A percentile compares a stretch with the other conserved stretches of the same genome.
These are phyloP conservation scores for Globisporangium spinosum DNA, from an alignment of 352 stramenopile genomes.

Conservation along the genomic window DNA sequence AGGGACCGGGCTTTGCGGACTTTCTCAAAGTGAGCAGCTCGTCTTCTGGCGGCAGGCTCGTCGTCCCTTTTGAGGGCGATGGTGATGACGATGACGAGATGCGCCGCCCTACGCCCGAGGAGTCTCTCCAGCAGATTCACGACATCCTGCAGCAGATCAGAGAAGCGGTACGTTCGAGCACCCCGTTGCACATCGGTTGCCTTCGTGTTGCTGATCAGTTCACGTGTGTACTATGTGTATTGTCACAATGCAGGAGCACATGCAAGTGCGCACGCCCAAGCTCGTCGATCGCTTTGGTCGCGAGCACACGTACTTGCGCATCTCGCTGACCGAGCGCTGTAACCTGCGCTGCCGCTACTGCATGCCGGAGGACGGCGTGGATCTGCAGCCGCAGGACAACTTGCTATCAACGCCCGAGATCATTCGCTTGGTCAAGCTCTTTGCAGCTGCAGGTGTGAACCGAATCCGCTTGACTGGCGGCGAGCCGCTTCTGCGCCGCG, in stretches of 20 bases:
- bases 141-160: conserved; percentile 26
- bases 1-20: conserved; percentile 33
- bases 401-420: conserved; percentile 92
- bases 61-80: not conserved
- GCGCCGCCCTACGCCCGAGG: conserved; percentile 13
- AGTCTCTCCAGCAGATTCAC: conserved; percentile 28
- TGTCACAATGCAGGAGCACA: conserved; percentile 10
- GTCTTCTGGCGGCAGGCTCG: not conserved
- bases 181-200: not conserved
- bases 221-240: not conserved
- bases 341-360: conserved; percentile 97
- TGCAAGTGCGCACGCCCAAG: conserved; percentile 8
- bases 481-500: conserved; percentile 74
- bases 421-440: conserved; percentile 84
- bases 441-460: conserved; percentile 87
- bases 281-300: conserved; percentile 88
- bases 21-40: conserved; percentile 26
- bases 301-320: conserved; percentile 93
- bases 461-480: conserved; percentile 95
- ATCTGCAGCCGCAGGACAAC: conserved; percentile 68
- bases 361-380: conserved; percentile 94
- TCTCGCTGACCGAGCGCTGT: conserved; percentile 95
- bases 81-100: conserved; percentile 6
- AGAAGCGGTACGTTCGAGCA: conserved; percentile 2
- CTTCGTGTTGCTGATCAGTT: not conserved